Evolutionary conservation across 192 early-diverging fungal species (phyloP).

Genomic region (Kappamyces sp.): DNA sequence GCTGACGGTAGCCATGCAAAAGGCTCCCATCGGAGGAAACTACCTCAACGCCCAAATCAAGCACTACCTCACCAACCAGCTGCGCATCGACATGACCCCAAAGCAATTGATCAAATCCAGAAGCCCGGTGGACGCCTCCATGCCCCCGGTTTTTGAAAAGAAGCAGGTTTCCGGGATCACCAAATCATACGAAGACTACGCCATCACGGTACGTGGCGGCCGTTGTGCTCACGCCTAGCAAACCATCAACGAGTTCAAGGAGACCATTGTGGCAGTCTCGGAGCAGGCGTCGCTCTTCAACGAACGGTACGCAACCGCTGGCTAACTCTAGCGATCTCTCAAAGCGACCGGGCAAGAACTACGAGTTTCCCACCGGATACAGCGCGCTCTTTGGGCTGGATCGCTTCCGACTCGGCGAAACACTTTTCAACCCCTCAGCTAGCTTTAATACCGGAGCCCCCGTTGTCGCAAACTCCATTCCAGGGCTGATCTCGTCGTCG

Average conservation of each 20-base stretch:
- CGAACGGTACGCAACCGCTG: slow-evolving; percentile 49
- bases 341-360: slow-evolving; percentile 70
- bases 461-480: slow-evolving; percentile 43
- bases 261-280: slow-evolving; percentile 78
- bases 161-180: slow-evolving; percentile 45
- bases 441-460: slow-evolving; percentile 6
- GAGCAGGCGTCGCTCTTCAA: slow-evolving; percentile 51
- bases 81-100: slow-evolving; percentile 59
- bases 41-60: slow-evolving; percentile 70
- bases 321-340: slow-evolving; percentile 11
- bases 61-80: slow-evolving; percentile 44
- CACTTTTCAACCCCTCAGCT: slow-evolving; percentile 72
- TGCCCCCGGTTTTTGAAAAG: slow-evolving; percentile 36
- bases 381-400: slow-evolving; percentile 73
- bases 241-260: slow-evolving; percentile 89
- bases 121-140: slow-evolving; percentile 60
- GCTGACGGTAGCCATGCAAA: slow-evolving; percentile 37
- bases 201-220: slow-evolving; percentile 52
- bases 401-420: slow-evolving; percentile 78
- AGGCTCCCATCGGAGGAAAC: slow-evolving; percentile 75
- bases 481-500: slow-evolving; percentile 68
- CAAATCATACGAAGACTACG: slow-evolving; percentile 64
- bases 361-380: slow-evolving; percentile 94
- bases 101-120: slow-evolving; percentile 80
- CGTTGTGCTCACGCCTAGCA: slow-evolving; percentile 38